Evolutionary conservation across 2,329 filamentous ascomycete species (phyloP), one percentile per base, ranked within the genome.

Genomic region (Clonostachys solani): DNA sequence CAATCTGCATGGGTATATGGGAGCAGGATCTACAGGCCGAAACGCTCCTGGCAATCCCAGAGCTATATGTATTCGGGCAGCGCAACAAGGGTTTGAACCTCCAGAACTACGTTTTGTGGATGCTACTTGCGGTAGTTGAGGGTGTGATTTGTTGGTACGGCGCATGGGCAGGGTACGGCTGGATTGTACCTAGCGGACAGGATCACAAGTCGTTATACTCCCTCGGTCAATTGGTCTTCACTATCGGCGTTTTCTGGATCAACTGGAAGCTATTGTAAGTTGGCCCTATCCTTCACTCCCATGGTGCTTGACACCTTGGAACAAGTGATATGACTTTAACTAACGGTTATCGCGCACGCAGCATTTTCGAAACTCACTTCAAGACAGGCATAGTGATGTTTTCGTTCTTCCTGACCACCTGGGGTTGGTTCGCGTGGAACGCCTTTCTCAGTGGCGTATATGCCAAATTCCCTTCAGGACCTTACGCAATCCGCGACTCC

Each of bases 1-100:
- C 94, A 19, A 95, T 97, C 52, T 87, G 95, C 57, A 80, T 95
- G 53, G 92, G 91, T 12, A 86, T 96, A 16, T 95, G 94, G 68
- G 92, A 96, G 60, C 90, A 96, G 62, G 92, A 97, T 60, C 76
- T 97, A 4, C 73, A 78, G 5, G 86, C 91, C 0, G 83, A 89
- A 33, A 97, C 92, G 0, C 74, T 97, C 3, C 75, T 97, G n/a
- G 92, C 92, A 0, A 86, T 96, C 0, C 92, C 92, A 0, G 92
- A 97, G 63, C 77, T 97, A 2, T 97, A 97, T 65, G 82, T 83
- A 12, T 89, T 86, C 52, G 90, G 91, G 5, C 90, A 94, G 67
- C 79, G 79, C 17, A 79, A 80, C 50, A 71, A 66, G 53, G 89
- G 86, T 0, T 84, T 96, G 61, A 92, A 92, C 59, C 75, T 90